Conservation (phyloP, 2,329 filamentous ascomycete species). For the Falciphora oryzae region DNA sequence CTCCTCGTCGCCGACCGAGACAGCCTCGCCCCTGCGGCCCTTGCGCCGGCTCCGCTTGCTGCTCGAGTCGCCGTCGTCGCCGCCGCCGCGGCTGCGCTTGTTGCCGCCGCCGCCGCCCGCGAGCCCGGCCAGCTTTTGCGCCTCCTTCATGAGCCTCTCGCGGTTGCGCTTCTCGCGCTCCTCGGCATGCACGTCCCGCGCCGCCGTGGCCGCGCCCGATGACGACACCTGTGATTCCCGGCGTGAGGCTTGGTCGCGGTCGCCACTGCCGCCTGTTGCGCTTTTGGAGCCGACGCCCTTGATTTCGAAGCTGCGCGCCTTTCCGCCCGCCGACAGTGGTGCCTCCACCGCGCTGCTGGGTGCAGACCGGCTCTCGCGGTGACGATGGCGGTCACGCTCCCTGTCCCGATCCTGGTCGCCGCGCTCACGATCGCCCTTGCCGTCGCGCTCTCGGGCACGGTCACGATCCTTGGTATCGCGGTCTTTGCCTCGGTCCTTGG, state of each 20-base stretch:
- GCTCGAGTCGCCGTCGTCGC: conserved; percentile 28
- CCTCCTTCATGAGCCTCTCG: conserved; percentile 62
- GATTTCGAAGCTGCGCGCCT: conserved; percentile 26
- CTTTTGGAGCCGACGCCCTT: conserved; percentile 27
- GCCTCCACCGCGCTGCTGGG: conserved; percentile 1
- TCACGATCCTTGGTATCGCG: conserved; percentile 19
- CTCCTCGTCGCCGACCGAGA: conserved; percentile 43
- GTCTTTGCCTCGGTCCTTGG: conserved; percentile 37
- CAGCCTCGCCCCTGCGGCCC: conserved; percentile 42
- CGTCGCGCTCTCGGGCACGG: conserved; percentile 22
- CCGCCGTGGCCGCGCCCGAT: conserved; percentile 16
- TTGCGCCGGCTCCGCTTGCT: conserved; percentile 36
- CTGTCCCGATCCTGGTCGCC: conserved; percentile 17
- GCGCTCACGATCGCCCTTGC: conserved; percentile 16
- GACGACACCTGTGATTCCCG: conserved; percentile 30
- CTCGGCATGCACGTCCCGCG: conserved; percentile 58
- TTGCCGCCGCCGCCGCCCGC: conserved; percentile 37
- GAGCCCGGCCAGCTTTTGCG: conserved; percentile 48
- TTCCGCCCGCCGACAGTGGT: background rate
- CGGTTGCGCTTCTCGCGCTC: conserved; percentile 63
- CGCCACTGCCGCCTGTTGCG: background rate
- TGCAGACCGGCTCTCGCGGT: conserved; percentile 1
- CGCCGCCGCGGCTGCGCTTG: conserved; percentile 41
- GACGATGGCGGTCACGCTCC: conserved; percentile 21
- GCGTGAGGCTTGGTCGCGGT: background rate